Percentiles rank a stretch among this genome's conserved stretches.
These are phyloP conservation scores for Cytidiella melzeri DNA, from an alignment of 768 basidiomycete species.

Conservation along the genomic window DNA sequence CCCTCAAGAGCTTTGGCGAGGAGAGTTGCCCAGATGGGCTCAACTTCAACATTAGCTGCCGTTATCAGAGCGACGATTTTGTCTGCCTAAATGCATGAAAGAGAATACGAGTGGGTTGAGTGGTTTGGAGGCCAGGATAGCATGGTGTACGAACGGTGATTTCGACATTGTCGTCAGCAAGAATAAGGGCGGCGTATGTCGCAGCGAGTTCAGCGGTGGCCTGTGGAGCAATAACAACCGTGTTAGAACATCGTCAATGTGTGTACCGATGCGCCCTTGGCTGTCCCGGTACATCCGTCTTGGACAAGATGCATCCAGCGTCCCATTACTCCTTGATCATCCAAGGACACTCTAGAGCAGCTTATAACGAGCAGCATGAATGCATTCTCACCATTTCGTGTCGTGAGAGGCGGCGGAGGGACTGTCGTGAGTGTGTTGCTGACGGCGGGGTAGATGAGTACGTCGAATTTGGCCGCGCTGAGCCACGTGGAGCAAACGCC, in stretches of 20 bases:
- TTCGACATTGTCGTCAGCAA: constrained; percentile 95
- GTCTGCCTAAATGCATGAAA: constrained; percentile 55
- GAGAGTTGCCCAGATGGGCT: constrained; percentile 96
- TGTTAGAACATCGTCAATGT: background rate
- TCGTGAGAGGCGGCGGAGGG: constrained; percentile 3
- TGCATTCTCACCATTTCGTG: constrained; percentile 10
- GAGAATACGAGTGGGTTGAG: background rate
- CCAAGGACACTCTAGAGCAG: background rate
- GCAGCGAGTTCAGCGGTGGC: constrained; percentile 78
- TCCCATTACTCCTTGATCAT: background rate
- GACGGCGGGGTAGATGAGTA: constrained; percentile 7
- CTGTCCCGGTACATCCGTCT: background rate
- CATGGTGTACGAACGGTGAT: constrained; percentile 71
- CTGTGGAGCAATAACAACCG: constrained; percentile 20
- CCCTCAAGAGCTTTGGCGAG: constrained; percentile 98
- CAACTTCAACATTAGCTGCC: constrained; percentile 82
- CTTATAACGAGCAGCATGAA: background rate
- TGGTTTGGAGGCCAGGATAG: background rate
- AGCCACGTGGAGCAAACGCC: background rate
- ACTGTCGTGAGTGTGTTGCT: constrained; percentile 3
- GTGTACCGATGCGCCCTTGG: background rate
- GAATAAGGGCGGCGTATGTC: constrained; percentile 96
- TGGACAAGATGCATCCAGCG: constrained; percentile 2
- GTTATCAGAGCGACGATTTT: constrained; percentile 83
- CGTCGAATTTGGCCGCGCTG: background rate